These are phyloP conservation scores for Lachnellula willkommii DNA, from an alignment of 2,329 filamentous ascomycete genomes.

Conservation along the genomic window DNA sequence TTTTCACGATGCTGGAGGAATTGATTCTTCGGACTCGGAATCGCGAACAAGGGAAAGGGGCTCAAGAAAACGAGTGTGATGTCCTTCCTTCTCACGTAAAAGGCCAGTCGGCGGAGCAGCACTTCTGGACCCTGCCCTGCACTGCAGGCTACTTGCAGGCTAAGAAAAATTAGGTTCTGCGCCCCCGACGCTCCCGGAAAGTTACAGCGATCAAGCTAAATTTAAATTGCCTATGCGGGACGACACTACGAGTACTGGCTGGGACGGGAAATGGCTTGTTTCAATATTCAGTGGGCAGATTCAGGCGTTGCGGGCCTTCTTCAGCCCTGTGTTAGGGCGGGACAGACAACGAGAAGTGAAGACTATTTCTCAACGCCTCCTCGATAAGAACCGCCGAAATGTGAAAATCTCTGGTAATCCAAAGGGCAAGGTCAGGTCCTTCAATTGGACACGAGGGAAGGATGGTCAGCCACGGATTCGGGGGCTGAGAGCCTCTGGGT, in stretches of 20 bases:
- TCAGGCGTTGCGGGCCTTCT: neutral
- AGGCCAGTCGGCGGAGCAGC: too few species aligned
- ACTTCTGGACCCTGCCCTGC: too few species aligned
- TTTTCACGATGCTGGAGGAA: neutral
- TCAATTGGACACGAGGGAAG: neutral
- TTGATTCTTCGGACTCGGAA: neutral
- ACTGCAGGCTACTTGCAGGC: too few species aligned
- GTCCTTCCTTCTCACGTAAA: too few species aligned
- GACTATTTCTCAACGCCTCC: neutral
- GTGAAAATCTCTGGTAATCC: neutral
- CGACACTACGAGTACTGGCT: too few species aligned
- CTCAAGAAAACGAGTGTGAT: neutral
- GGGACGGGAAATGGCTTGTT: neutral
- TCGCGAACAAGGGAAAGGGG: neutral
- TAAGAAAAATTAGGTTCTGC: too few species aligned
- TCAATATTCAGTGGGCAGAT: neutral
- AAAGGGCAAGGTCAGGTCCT: too few species aligned
- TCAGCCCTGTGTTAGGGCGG: constrained; percentile 1
- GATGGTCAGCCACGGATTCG: too few species aligned
- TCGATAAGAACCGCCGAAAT: neutral
- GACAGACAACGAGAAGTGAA: neutral
- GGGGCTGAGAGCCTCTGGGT: too few species aligned
- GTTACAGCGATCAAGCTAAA: neutral
- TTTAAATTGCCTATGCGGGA: neutral
- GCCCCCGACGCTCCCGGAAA: too few species aligned